These are phyloP conservation scores for Pelargonium citronellum DNA, from an alignment of 441 rosid genomes.

Conservation along the genomic window DNA sequence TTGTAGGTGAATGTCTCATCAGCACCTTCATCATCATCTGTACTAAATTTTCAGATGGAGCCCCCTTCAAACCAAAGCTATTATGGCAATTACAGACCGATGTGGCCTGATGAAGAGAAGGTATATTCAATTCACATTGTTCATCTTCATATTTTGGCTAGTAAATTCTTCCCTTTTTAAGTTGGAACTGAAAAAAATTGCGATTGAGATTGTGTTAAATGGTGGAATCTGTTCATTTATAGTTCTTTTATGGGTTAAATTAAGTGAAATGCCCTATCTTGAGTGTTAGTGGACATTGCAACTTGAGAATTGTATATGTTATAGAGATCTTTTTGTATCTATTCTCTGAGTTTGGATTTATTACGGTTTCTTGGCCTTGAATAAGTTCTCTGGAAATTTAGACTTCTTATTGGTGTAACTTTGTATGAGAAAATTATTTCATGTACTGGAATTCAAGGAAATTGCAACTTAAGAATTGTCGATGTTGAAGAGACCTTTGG, in stretches of 20 bases:
- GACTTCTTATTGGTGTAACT: no score
- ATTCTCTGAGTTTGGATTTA: background rate
- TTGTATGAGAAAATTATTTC: no score
- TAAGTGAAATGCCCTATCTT: no score
- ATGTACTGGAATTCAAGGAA: no score
- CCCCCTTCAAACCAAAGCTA: constrained; percentile 12
- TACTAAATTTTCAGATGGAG: constrained; percentile 8
- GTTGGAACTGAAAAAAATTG: background rate
- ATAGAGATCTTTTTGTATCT: background rate
- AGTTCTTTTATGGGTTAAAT: background rate
- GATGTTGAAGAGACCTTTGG: no score
- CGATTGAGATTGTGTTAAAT: background rate
- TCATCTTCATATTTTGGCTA: background rate
- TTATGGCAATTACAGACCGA: constrained; percentile 2
- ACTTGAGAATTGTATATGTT: background rate
- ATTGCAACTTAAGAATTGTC: no score
- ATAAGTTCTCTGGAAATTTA: no score
- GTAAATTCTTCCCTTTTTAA: background rate
- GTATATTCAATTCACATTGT: constrained; percentile 2
- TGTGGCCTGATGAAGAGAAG: constrained; percentile 11
- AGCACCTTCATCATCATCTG: background rate
- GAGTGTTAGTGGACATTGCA: background rate
- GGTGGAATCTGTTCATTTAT: background rate
- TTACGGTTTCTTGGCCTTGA: background rate
- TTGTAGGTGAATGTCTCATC: constrained; percentile 10